Evolutionary conservation across 257 asterid species (phyloP).

Genomic region (Solanum gandarillasii): DNA sequence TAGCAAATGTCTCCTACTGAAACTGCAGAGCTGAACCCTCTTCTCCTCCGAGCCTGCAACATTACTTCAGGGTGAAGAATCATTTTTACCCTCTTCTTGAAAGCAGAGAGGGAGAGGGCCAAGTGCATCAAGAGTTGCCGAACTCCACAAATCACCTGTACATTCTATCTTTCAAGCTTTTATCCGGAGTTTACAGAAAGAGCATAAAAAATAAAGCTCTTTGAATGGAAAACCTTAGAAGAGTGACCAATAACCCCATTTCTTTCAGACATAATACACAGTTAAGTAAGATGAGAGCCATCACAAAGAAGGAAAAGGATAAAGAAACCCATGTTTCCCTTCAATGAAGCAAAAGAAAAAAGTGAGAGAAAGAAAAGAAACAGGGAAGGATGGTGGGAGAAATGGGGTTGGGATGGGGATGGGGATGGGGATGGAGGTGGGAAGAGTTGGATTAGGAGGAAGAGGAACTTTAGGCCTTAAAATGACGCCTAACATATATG

Average conservation of each 20-base stretch:
- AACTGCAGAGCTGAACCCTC: neutral
- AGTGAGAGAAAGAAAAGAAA: neutral
- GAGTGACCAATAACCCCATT: neutral
- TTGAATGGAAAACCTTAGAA: neutral
- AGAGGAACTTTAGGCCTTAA: constrained; percentile 1
- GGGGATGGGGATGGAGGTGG: neutral
- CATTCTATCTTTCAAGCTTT: constrained; percentile 3
- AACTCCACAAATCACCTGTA: neutral
- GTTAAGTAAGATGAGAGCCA: neutral
- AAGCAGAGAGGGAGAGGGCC: neutral
- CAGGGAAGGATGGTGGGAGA: neutral
- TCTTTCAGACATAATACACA: neutral
- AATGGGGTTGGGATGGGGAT: neutral
- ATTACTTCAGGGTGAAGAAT: neutral
- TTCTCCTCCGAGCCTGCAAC: neutral
- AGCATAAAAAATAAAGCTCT: constrained; percentile 3
- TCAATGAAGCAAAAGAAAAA: neutral
- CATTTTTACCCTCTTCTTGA: neutral
- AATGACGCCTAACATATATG: neutral
- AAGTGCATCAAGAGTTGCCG: neutral
- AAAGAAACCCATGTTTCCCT: neutral
- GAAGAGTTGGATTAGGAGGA: neutral
- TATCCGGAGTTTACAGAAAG: neutral
- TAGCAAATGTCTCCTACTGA: neutral
- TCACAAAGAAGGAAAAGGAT: neutral